Conservation (phyloP, 2,329 filamentous ascomycete species). For the Chaetothyriales sp. region DNA sequence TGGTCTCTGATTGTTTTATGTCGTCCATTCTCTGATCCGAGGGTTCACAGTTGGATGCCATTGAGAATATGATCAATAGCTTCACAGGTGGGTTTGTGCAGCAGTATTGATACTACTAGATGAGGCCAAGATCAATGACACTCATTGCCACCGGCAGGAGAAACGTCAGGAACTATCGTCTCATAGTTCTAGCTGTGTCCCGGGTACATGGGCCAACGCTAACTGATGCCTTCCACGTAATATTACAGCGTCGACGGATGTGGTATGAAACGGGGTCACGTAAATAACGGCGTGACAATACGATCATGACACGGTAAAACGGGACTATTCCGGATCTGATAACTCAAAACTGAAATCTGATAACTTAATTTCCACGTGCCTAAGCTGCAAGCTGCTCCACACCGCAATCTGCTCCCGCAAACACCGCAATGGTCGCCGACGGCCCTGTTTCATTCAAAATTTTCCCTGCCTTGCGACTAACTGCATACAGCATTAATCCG, state of each 20-base stretch:
- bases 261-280: not conserved
- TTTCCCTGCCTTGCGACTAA: not conserved
- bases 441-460: not conserved
- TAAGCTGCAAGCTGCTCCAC: not conserved
- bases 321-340: conserved; percentile 5
- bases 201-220: too few species aligned
- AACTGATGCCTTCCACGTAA: too few species aligned
- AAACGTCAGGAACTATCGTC: too few species aligned
- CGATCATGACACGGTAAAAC: not conserved
- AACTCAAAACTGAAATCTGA: conserved; percentile 5
- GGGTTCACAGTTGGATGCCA: not conserved
- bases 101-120: not conserved
- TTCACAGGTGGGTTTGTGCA: not conserved
- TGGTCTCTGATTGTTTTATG: not conserved
- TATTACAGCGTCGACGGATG: too few species aligned
- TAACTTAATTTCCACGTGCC: conserved; percentile 6
- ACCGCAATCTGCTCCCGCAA: too few species aligned
- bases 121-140: not conserved
- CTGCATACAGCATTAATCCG: not conserved
- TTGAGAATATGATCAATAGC: not conserved
- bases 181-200: too few species aligned
- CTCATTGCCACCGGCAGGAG: not conserved
- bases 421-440: too few species aligned
- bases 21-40: not conserved
- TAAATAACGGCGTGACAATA: not conserved